Conservation (phyloP, 2,329 filamentous ascomycete species). For the Mollisiaceae sp. region DNA sequence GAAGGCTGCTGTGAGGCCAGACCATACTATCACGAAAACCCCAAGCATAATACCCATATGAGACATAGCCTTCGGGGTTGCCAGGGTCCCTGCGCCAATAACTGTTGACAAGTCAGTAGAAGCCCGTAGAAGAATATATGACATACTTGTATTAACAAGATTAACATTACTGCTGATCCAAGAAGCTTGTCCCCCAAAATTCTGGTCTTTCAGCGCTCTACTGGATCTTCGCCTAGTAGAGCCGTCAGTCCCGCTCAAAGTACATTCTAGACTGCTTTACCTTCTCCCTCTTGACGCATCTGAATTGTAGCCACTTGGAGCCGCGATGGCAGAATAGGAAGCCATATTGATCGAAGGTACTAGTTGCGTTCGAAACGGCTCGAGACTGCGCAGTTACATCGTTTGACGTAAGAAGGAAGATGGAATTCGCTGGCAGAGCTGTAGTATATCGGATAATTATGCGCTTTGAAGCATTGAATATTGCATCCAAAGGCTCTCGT, state of each 20-base stretch:
- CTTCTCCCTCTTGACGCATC: constrained; percentile 37
- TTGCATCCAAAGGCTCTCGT: not conserved
- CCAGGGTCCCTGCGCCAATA: constrained; percentile 90
- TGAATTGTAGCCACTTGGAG: constrained; percentile 32
- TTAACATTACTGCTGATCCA: constrained; percentile 94
- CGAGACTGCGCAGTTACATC: constrained; percentile 1
- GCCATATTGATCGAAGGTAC: constrained; percentile 29
- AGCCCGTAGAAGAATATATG: not conserved
- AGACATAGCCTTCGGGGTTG: constrained; percentile 90
- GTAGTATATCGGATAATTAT: not conserved
- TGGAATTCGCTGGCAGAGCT: not conserved
- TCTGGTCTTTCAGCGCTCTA: constrained; percentile 68
- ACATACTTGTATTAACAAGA: constrained; percentile 89
- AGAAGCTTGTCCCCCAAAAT: constrained; percentile 74
- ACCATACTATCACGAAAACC: constrained; percentile 86
- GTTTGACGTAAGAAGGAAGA: not conserved
- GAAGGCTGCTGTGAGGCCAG: constrained; percentile 85
- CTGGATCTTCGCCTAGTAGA: constrained; percentile 35
- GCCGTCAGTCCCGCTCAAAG: constrained; percentile 6
- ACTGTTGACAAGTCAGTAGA: constrained; percentile 56
- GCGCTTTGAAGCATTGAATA: not conserved
- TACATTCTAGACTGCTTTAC: constrained; percentile 21
- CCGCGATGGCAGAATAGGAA: constrained; percentile 38
- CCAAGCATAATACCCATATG: constrained; percentile 94
- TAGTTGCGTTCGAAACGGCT: not conserved